phyloP scores from a whole-genome alignment of 257 asterid genomes.

The Solanum stenotomum region DNA sequence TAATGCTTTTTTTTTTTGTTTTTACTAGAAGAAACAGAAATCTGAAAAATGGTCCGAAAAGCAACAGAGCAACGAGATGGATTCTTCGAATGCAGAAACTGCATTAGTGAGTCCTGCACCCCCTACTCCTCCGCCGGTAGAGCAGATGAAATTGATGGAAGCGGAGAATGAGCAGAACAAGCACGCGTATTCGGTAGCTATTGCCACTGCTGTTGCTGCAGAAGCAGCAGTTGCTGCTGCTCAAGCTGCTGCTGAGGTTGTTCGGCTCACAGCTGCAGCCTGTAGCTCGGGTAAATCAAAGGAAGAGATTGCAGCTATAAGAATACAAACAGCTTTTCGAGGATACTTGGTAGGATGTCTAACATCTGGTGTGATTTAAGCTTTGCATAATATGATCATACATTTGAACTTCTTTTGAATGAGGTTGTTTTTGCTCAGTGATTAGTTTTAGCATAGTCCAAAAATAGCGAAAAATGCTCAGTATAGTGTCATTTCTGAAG shows the following conservation, averaged over 20 bases:
- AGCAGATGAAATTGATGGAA: constrained; percentile 37
- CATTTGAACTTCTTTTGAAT: not conserved
- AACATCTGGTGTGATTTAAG: not conserved
- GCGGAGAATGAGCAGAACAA: constrained; percentile 62
- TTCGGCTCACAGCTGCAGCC: constrained; percentile 51
- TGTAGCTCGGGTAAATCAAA: constrained; percentile 31
- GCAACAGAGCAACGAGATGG: constrained; percentile 27
- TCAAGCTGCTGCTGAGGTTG: constrained; percentile 81
- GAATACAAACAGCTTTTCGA: constrained; percentile 65
- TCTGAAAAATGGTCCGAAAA: constrained; percentile 46
- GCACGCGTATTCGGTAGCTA: constrained; percentile 63
- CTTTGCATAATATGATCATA: not conserved
- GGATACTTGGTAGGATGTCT: constrained; percentile 56
- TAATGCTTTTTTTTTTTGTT: not conserved
- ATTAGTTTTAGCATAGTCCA: not conserved
- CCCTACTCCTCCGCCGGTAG: constrained; percentile 18
- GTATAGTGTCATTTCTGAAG: not conserved
- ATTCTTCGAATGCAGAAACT: constrained; percentile 19
- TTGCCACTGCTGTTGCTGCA: constrained; percentile 76
- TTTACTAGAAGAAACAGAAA: constrained; percentile 29
- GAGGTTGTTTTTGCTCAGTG: not conserved
- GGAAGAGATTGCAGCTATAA: constrained; percentile 61
- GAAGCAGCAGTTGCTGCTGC: constrained; percentile 87
- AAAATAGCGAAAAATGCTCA: not conserved
- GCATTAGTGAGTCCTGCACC: constrained; percentile 13